Conservation (phyloP, 768 basidiomycete genomes). For the Naganishia kalamii region DNA sequence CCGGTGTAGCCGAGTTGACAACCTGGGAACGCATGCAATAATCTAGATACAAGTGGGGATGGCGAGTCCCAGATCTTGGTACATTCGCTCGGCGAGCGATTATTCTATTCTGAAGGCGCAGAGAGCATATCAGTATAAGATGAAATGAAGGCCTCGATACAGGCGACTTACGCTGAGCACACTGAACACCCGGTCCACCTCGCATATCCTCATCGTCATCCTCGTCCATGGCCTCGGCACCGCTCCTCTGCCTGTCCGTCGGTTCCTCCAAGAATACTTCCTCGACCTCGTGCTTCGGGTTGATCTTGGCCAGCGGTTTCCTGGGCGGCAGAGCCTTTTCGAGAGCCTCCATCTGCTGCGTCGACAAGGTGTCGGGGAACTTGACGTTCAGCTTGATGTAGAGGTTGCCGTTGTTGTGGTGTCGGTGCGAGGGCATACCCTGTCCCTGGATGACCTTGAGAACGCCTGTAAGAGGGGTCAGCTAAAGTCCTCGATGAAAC, state of each 20-base stretch:
- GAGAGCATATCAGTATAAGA: no score
- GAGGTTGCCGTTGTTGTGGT: constrained; percentile 93
- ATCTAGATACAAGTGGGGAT: constrained; percentile 5
- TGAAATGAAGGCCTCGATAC: background rate
- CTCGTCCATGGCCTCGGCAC: constrained; percentile 58
- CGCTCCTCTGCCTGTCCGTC: constrained; percentile 60
- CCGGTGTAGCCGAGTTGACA: background rate
- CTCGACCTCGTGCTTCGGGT: constrained; percentile 66
- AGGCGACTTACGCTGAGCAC: constrained; percentile 54
- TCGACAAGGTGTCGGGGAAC: constrained; percentile 78
- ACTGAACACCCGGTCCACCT: constrained; percentile 82
- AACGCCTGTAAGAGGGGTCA: constrained; percentile 54
- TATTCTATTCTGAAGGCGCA: constrained; percentile 6
- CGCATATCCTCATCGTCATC: constrained; percentile 72
- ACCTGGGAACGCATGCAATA: constrained; percentile 9
- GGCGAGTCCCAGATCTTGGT: background rate
- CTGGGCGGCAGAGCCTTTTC: constrained; percentile 82
- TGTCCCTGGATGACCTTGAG: constrained; percentile 86
- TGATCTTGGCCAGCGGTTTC: constrained; percentile 58
- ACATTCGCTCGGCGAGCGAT: background rate
- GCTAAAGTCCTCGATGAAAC: background rate
- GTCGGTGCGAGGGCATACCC: constrained; percentile 97
- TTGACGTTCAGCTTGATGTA: constrained; percentile 76
- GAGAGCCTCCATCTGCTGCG: constrained; percentile 61
- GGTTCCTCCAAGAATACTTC: constrained; percentile 77